Evolutionary conservation across 2,329 filamentous ascomycete genomes (phyloP).

Genomic region (Geosmithia putterillii): DNA sequence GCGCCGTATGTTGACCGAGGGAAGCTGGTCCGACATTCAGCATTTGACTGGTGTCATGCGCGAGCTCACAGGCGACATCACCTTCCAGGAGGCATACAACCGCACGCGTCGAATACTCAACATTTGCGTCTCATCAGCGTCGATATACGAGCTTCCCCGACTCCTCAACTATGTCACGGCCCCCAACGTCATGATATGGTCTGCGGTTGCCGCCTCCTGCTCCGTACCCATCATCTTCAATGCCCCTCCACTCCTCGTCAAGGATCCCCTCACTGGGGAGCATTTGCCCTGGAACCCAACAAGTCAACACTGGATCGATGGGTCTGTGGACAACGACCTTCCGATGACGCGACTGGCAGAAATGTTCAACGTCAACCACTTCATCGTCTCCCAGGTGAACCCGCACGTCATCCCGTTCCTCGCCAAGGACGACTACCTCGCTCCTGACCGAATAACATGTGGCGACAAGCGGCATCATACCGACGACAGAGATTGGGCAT

Average conservation of each 20-base stretch:
- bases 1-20: constrained; percentile 65
- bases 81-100: constrained; percentile 92
- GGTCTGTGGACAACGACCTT: constrained; percentile 87
- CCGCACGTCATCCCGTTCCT: constrained; percentile 87
- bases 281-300: constrained; percentile 77
- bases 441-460: constrained; percentile 18
- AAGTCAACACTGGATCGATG: constrained; percentile 81
- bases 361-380: constrained; percentile 98
- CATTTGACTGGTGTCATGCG: constrained; percentile 76
- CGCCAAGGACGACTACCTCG: constrained; percentile 54
- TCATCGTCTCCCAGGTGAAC: constrained; percentile 95
- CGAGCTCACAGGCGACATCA: constrained; percentile 71
- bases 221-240: constrained; percentile 83
- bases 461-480: constrained; percentile 7
- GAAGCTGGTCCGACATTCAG: constrained; percentile 73
- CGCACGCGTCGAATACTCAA: constrained; percentile 86
- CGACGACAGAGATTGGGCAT: constrained; percentile 45
- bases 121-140: constrained; percentile 82
- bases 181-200: constrained; percentile 93
- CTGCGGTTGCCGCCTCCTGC: constrained; percentile 89
- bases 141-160: constrained; percentile 74
- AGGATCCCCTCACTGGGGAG: constrained; percentile 69
- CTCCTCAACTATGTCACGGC: constrained; percentile 88
- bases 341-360: constrained; percentile 83
- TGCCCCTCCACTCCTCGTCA: constrained; percentile 66